These are phyloP conservation scores for Pseudoneurospora amorphoporcata DNA, from an alignment of 495 filamentous ascomycete genomes.

Conservation along the genomic window DNA sequence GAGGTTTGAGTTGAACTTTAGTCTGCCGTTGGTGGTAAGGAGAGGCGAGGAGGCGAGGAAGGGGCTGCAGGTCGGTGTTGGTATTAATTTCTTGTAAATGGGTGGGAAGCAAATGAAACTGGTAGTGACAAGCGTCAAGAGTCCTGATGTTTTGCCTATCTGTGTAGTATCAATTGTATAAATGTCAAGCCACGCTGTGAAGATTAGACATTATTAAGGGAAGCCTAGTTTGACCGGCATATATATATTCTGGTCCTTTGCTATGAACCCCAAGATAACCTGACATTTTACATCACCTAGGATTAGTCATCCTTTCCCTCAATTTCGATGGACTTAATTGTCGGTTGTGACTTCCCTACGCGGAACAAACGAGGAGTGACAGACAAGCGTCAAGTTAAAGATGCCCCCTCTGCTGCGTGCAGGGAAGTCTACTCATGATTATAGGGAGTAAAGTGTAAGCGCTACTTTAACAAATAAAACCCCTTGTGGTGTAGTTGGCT, in stretches of 20 bases:
- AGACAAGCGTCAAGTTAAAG: no score
- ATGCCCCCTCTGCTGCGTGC: no score
- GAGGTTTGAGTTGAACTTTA: conserved; percentile 92
- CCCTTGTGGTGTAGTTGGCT: neutral
- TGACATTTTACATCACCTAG: no score
- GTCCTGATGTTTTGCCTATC: neutral
- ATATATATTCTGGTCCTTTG: no score
- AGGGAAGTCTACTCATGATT: neutral
- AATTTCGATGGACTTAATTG: no score
- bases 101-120: neutral
- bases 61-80: conserved; percentile 85
- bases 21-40: conserved; percentile 70
- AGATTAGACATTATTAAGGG: neutral
- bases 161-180: neutral
- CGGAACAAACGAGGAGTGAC: no score
- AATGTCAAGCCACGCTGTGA: neutral
- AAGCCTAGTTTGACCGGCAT: neutral
- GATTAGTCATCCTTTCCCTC: no score
- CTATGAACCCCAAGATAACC: no score
- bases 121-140: neutral
- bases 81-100: conserved; percentile 77
- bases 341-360: no score
- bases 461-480: neutral
- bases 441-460: fast-evolving
- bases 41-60: conserved; percentile 80